Evolutionary conservation across 441 rosid genomes (phyloP).

Genomic region (Raphanus hybrid): DNA sequence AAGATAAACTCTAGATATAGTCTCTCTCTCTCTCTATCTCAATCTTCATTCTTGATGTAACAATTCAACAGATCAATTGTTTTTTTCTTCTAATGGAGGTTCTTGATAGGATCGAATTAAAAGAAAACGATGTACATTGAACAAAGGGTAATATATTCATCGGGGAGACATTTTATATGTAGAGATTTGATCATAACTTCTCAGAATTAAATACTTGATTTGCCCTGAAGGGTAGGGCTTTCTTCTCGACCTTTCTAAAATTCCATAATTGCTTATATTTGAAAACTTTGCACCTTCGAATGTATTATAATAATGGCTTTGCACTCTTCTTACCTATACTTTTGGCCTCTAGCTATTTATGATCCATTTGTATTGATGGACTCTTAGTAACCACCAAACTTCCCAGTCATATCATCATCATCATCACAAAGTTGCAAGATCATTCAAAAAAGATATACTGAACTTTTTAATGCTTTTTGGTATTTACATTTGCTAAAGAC

Average conservation of each 20-base stretch:
- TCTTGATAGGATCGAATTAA: constrained; percentile 31
- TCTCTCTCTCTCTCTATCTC: not conserved
- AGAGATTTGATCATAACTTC: constrained; percentile 19
- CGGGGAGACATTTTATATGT: constrained; percentile 24
- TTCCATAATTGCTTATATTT: constrained; percentile 26
- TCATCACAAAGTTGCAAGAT: constrained; percentile 29
- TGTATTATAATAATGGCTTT: constrained; percentile 33
- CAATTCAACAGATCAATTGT: constrained; percentile 23
- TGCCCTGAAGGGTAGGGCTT: constrained; percentile 45
- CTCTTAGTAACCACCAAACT: constrained; percentile 19
- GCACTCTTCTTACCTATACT: constrained; percentile 36
- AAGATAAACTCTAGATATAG: constrained; percentile 14
- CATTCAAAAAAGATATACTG: not conserved
- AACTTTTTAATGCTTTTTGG: not conserved
- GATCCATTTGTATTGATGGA: constrained; percentile 23
- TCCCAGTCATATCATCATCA: constrained; percentile 28
- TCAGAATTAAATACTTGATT: constrained; percentile 30
- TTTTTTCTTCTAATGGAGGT: not conserved
- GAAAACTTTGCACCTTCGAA: constrained; percentile 32
- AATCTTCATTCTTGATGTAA: constrained; percentile 23
- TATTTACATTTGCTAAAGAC: constrained; percentile 7
- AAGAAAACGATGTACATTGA: constrained; percentile 20
- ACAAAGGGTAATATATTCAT: constrained; percentile 29
- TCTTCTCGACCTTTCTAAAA: constrained; percentile 35
- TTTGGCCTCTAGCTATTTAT: constrained; percentile 34